Percentiles rank a stretch among this genome's conserved stretches.
Evolutionary conservation across 2,329 filamentous ascomycete genomes (phyloP).

Genomic region (Epichloe uncinata): DNA sequence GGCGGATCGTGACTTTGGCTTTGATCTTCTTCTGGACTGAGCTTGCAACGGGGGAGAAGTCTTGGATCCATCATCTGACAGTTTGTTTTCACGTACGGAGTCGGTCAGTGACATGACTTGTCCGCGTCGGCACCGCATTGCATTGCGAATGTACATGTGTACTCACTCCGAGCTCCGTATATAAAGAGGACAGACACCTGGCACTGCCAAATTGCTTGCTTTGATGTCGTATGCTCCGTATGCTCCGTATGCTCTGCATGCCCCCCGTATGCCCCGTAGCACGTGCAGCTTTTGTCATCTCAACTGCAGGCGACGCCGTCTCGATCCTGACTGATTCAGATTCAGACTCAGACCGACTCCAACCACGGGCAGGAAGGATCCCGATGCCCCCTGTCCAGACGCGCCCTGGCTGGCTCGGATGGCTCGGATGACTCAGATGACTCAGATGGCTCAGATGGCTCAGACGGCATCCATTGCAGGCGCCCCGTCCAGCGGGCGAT

Average conservation of each 20-base stretch:
- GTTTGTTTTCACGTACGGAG: no score
- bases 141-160: not conserved
- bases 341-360: no score
- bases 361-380: no score
- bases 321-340: no score
- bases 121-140: not conserved
- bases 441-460: no score
- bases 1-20: slow-evolving; percentile 27
- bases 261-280: not conserved
- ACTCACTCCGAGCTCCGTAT: not conserved
- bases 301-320: no score
- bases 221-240: no score
- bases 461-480: no score
- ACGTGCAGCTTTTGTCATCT: not conserved
- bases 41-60: not conserved
- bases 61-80: no score
- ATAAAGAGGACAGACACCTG: not conserved
- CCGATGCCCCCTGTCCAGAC: no score
- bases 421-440: no score
- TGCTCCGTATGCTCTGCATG: not conserved
- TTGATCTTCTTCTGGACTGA: slow-evolving; percentile 31
- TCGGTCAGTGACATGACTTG: not conserved
- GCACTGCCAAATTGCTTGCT: not conserved
- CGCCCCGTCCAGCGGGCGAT: not conserved
- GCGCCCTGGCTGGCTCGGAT: no score